Evolutionary conservation across 495 filamentous ascomycete genomes (phyloP).

Genomic region (Podospora appendiculata): DNA sequence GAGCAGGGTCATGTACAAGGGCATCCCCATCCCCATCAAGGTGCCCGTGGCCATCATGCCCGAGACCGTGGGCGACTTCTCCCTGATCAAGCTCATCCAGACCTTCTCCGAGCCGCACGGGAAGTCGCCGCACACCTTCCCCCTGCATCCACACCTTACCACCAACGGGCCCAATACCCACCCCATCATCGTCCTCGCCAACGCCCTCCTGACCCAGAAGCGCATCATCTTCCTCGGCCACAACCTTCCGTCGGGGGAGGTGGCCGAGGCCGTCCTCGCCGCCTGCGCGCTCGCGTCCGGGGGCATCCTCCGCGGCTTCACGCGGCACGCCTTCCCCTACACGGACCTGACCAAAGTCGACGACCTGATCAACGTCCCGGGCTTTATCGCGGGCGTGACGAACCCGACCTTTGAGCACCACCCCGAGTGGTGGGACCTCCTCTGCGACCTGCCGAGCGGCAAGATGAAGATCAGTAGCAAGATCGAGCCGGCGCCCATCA

Average conservation of each 20-base stretch:
- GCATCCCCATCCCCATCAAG: conserved; percentile 93
- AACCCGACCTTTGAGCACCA: conserved; percentile 95
- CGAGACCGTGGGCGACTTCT: conserved; percentile 96
- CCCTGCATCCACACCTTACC: conserved; percentile 84
- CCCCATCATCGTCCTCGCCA: conserved; percentile 69
- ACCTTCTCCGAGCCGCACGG: conserved; percentile 78
- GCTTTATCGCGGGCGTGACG: conserved; percentile 96
- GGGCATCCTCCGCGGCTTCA: conserved; percentile 91
- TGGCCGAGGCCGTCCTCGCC: conserved; percentile 90
- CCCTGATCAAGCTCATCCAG: conserved; percentile 91
- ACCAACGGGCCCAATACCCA: conserved; percentile 77
- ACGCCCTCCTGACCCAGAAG: conserved; percentile 90
- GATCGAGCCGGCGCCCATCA: conserved; percentile 68
- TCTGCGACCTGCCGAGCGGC: conserved; percentile 88
- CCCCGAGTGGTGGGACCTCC: conserved; percentile 95
- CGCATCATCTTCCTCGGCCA: conserved; percentile 93
- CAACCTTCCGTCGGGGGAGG: conserved; percentile 86
- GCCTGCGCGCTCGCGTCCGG: conserved; percentile 91
- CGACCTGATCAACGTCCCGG: conserved; percentile 88
- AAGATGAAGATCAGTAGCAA: conserved; percentile 86
- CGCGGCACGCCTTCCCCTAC: conserved; percentile 96
- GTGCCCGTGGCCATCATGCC: conserved; percentile 87
- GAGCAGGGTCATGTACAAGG: conserved; percentile 87
- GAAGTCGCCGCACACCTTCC: conserved; percentile 76
- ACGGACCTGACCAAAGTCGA: conserved; percentile 98